Conservation (phyloP, 768 basidiomycete species). For the Leucosporidium scottii region DNA sequence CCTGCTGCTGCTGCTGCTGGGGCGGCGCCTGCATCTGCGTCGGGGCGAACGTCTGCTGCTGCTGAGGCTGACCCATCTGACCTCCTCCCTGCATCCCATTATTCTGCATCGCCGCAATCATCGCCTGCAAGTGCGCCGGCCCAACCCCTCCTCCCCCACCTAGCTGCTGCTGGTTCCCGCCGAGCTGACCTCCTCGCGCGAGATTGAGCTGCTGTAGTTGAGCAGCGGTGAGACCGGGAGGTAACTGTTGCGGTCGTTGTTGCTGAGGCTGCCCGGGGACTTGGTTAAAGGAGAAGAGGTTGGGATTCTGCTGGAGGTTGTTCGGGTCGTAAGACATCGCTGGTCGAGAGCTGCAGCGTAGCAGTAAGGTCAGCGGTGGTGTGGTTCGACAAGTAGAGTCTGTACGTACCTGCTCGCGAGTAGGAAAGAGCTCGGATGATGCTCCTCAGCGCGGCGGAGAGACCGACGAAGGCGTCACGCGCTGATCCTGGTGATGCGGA, state of each 20-base stretch:
- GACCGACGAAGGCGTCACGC: no score
- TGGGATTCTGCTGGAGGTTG: no score
- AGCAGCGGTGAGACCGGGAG: not conserved
- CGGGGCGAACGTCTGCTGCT: not conserved
- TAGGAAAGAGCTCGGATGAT: no score
- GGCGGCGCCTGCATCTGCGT: not conserved
- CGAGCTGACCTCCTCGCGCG: not conserved
- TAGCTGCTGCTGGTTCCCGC: not conserved
- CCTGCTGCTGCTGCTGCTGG: constrained; percentile 2
- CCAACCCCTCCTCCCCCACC: not conserved
- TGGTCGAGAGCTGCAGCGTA: no score
- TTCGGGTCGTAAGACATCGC: no score
- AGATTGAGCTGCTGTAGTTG: not conserved
- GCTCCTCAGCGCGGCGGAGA: no score
- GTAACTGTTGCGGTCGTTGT: not conserved
- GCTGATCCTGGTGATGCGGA: no score
- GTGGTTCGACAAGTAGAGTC: no score
- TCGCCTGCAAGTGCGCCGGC: not conserved
- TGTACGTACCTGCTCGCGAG: no score
- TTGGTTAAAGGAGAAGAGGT: no score
- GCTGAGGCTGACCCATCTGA: constrained; percentile 5
- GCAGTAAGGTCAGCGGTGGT: no score
- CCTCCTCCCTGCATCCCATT: not conserved
- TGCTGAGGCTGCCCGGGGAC: no score
- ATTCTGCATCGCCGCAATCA: not conserved